These are phyloP conservation scores for Haplosporangium gracile DNA, from an alignment of 192 early-diverging fungal genomes.

Conservation along the genomic window DNA sequence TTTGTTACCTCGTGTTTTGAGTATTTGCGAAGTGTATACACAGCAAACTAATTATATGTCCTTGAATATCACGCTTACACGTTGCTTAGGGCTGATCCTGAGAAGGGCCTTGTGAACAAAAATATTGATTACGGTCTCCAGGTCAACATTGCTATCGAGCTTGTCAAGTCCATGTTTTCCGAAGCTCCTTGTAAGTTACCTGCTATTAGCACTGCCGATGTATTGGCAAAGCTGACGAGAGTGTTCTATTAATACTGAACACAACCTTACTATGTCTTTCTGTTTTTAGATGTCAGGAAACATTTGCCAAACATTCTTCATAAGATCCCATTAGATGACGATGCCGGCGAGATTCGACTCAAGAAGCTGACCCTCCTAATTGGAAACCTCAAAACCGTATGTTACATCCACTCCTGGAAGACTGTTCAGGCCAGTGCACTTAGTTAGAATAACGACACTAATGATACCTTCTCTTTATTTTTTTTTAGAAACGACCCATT, in stretches of 20 bases:
- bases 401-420: background rate
- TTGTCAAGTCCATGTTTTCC: constrained; percentile 67
- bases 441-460: background rate
- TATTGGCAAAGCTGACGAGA: background rate
- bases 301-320: constrained; percentile 72
- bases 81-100: constrained; percentile 38
- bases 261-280: background rate
- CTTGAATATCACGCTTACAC: background rate
- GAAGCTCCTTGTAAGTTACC: constrained; percentile 53
- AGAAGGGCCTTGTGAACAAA: constrained; percentile 24
- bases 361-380: constrained; percentile 51
- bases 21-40: background rate
- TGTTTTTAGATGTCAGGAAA: constrained; percentile 65
- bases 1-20: background rate
- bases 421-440: no score
- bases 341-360: constrained; percentile 53
- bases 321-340: constrained; percentile 66
- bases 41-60: background rate
- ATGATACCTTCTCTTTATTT: background rate
- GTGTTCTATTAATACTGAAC: background rate
- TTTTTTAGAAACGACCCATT: constrained; percentile 61
- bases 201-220: no score
- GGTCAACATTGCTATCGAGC: constrained; percentile 71
- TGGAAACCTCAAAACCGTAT: constrained; percentile 61
- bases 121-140: constrained; percentile 65